phyloP scores from a whole-genome alignment of 2,329 filamentous ascomycete genomes.

The Pyricularia sp. region DNA sequence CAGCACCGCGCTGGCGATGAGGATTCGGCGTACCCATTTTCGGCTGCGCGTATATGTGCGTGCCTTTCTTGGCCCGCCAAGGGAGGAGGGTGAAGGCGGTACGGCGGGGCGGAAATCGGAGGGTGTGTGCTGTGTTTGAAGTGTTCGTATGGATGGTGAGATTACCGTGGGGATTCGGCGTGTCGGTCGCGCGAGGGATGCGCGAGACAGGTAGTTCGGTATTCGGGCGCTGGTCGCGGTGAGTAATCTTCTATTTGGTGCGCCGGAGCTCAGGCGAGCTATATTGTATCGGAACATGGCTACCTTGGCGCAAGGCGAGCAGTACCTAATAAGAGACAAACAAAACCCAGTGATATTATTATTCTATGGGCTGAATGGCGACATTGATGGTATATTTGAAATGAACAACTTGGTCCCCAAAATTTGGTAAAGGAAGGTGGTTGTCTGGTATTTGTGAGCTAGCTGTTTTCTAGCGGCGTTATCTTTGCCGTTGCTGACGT shows the following conservation, averaged over 20 bases:
- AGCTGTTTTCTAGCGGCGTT: not conserved
- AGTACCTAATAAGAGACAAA: not conserved
- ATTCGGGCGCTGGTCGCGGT: not conserved
- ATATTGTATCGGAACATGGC: slow-evolving; percentile 2
- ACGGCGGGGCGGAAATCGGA: slow-evolving; percentile 53
- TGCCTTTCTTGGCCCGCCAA: slow-evolving; percentile 62
- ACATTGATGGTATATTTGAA: not conserved
- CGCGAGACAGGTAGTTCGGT: not conserved
- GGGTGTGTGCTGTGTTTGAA: slow-evolving; percentile 17
- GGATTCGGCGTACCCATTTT: slow-evolving; percentile 68
- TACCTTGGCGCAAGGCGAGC: not conserved
- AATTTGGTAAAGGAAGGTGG: not conserved
- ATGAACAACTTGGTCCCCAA: not conserved
- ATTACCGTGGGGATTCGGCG: slow-evolving; percentile 7
- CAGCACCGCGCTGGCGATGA: slow-evolving; percentile 49
- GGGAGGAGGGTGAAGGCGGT: slow-evolving; percentile 68
- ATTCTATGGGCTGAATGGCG: not conserved
- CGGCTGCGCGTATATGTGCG: slow-evolving; percentile 62
- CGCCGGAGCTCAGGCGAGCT: not conserved
- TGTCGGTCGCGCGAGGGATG: slow-evolving; percentile 2
- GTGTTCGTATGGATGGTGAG: slow-evolving; percentile 9
- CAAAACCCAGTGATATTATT: not conserved
- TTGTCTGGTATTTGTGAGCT: not conserved
- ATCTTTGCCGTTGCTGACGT: not conserved
- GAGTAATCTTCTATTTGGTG: not conserved